phyloP scores from a whole-genome alignment of 345 rosid genomes.

The Diplotaxis tenuifolia region DNA sequence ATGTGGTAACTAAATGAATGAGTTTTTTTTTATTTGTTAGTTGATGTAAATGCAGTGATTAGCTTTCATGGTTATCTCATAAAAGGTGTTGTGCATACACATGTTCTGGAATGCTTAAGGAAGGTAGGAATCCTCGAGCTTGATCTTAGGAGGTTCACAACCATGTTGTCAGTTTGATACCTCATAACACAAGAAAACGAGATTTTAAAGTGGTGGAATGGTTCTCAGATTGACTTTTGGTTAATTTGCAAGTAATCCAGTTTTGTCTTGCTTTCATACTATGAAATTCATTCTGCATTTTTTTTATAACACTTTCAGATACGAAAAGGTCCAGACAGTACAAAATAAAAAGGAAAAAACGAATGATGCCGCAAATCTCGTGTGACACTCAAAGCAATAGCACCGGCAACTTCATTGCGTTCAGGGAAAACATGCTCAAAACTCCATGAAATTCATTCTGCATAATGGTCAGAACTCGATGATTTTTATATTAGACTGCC shows the following conservation, averaged over 20 bases:
- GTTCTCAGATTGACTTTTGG: background rate
- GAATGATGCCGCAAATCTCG: too few species aligned
- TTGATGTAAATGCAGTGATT: background rate
- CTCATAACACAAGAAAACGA: background rate
- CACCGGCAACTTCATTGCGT: too few species aligned
- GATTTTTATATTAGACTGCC: background rate
- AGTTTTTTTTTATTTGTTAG: background rate
- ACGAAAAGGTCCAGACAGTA: too few species aligned
- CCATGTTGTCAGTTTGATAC: background rate
- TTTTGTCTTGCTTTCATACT: background rate
- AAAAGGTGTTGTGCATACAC: background rate
- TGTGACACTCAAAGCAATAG: too few species aligned
- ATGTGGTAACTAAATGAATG: slow-evolving; percentile 9
- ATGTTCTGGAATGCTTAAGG: background rate
- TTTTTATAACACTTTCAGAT: too few species aligned
- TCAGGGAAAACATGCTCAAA: too few species aligned
- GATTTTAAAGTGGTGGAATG: background rate
- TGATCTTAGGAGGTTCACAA: background rate
- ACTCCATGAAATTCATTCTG: too few species aligned
- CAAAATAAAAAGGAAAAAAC: too few species aligned
- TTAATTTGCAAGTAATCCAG: background rate
- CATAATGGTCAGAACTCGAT: background rate
- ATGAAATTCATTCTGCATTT: too few species aligned
- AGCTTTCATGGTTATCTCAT: background rate
- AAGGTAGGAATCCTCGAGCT: background rate